phyloP scores from a whole-genome alignment of 2,329 filamentous ascomycete genomes.

The Colletotrichum agaves region DNA sequence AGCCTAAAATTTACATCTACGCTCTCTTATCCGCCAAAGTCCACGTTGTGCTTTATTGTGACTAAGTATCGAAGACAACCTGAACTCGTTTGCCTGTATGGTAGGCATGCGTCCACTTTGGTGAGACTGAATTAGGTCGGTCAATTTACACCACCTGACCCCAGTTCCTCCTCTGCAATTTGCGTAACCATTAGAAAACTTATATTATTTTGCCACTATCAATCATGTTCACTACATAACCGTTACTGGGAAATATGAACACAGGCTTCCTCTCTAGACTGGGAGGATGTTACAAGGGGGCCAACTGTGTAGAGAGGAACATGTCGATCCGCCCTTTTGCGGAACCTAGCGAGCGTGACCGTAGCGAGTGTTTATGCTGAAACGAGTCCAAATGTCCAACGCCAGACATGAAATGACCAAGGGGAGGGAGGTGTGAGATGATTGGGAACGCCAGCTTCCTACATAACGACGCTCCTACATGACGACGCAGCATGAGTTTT shows the following conservation, averaged over 20 bases:
- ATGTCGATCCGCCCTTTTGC: conserved; percentile 12
- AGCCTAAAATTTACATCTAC: conserved; percentile 22
- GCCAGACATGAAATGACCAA: conserved; percentile 40
- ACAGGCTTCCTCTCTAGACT: not conserved
- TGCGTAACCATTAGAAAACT: not conserved
- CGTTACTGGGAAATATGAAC: conserved; percentile 18
- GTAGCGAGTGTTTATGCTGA: conserved; percentile 34
- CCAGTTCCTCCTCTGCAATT: no score
- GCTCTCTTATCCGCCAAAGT: not conserved
- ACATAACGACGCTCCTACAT: conserved; percentile 77
- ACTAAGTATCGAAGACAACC: not conserved
- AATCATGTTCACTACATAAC: not conserved
- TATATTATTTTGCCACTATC: conserved; percentile 31
- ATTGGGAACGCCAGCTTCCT: conserved; percentile 41
- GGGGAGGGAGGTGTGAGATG: not conserved
- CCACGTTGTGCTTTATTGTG: not conserved
- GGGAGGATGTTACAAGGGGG: not conserved
- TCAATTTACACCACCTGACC: no score
- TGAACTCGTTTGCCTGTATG: no score
- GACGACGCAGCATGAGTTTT: conserved; percentile 79
- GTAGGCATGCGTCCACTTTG: no score
- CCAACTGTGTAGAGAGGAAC: not conserved
- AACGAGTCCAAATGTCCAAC: conserved; percentile 41
- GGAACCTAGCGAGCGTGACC: conserved; percentile 23
- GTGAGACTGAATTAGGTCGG: no score